These are phyloP conservation scores for Colletotrichum eleusines DNA, from an alignment of 2,329 filamentous ascomycete species.

Conservation along the genomic window DNA sequence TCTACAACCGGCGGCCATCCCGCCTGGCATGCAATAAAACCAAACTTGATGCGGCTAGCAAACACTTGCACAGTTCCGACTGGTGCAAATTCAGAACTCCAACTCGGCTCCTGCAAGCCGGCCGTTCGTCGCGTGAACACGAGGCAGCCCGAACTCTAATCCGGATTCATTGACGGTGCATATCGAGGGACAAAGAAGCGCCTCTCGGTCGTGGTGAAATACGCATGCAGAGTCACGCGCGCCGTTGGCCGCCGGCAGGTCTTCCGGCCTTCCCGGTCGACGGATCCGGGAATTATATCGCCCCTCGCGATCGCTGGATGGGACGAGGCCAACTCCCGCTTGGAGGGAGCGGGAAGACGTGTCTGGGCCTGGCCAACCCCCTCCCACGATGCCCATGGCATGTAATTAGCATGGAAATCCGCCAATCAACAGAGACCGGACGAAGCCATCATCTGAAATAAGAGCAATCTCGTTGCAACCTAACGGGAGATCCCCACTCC, in stretches of 20 bases:
- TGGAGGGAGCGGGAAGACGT: not conserved
- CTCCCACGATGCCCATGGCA: too few species aligned
- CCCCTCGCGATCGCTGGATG: constrained; percentile 3
- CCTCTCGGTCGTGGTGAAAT: constrained; percentile 3
- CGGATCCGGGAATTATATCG: not conserved
- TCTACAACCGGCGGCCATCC: not conserved
- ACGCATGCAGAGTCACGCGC: not conserved
- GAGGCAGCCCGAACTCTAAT: constrained; percentile 23
- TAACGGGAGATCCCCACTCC: constrained; percentile 15
- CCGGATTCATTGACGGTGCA: not conserved
- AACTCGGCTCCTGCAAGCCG: not conserved
- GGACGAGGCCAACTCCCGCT: not conserved
- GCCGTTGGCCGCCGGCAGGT: not conserved
- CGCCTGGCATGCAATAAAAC: constrained; percentile 6
- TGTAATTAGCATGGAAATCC: not conserved
- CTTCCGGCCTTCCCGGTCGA: not conserved
- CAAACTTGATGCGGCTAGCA: constrained; percentile 15
- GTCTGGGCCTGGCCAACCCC: not conserved
- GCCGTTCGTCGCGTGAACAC: constrained; percentile 24
- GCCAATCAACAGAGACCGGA: constrained; percentile 5
- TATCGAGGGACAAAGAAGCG: not conserved
- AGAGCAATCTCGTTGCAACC: constrained; percentile 25
- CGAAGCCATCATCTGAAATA: not conserved
- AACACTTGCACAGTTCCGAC: constrained; percentile 14
- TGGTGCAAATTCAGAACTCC: constrained; percentile 28